Evolutionary conservation across 2,329 filamentous ascomycete genomes (phyloP).

Genomic region (Penicillium sp.): DNA sequence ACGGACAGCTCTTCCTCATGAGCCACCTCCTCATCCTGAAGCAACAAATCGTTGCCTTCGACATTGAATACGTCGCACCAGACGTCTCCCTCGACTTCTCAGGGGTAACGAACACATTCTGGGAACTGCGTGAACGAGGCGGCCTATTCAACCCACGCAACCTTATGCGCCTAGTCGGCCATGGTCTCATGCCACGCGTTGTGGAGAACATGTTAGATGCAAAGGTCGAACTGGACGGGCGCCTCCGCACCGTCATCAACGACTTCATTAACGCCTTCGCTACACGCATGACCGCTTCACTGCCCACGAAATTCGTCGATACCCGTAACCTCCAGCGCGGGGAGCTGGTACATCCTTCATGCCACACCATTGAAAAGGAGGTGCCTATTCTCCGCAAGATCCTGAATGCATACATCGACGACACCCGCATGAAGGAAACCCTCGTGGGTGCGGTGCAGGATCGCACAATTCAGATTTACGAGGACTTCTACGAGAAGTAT

Average conservation of each 20-base stretch:
- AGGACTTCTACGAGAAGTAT: conserved; percentile 58
- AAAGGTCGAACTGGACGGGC: conserved; percentile 62
- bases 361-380: conserved; percentile 55
- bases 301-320: conserved; percentile 38
- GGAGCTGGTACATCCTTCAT: conserved; percentile 46
- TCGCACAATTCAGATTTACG: conserved; percentile 58
- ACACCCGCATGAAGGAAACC: conserved; percentile 61
- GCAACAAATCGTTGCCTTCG: conserved; percentile 90
- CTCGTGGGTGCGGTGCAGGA: conserved; percentile 63
- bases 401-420: conserved; percentile 60
- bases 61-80: conserved; percentile 72
- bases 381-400: conserved; percentile 53
- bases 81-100: conserved; percentile 64
- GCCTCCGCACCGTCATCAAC: conserved; percentile 59
- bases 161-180: conserved; percentile 56
- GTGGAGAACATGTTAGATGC: conserved; percentile 69
- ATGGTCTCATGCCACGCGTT: conserved; percentile 58
- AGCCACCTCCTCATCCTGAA: conserved; percentile 93
- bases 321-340: conserved; percentile 37
- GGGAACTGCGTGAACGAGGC: conserved; percentile 61
- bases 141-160: conserved; percentile 62
- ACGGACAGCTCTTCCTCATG: conserved; percentile 86
- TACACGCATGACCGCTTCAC: conserved; percentile 51
- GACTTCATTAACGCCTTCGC: conserved; percentile 61
- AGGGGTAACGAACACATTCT: conserved; percentile 62